Conservation (phyloP, 2,329 filamentous ascomycete genomes). For the Pseudogymnoascus verrucosus region DNA sequence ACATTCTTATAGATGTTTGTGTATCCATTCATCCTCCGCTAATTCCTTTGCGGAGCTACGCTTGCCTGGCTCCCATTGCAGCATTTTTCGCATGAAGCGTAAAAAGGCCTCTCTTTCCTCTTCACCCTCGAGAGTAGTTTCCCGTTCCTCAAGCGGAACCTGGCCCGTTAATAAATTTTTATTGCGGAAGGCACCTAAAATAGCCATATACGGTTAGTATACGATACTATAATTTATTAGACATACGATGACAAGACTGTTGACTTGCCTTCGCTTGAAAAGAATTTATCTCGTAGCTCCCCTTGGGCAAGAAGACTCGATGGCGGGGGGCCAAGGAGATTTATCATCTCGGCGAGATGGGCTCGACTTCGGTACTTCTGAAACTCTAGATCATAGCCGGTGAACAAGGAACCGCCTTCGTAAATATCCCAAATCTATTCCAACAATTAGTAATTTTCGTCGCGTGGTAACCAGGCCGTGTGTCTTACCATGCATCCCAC, state of each 20-base stretch:
- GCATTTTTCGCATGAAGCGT: constrained; percentile 25
- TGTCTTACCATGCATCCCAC: constrained; percentile 39
- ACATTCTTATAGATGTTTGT: neutral
- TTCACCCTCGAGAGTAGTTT: constrained; percentile 29
- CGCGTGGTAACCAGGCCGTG: constrained; percentile 5
- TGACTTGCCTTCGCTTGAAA: neutral
- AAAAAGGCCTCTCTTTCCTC: constrained; percentile 26
- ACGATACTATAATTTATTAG: no score
- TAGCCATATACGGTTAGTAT: neutral
- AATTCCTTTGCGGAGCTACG: constrained; percentile 26
- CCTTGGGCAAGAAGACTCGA: neutral
- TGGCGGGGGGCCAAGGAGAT: constrained; percentile 37
- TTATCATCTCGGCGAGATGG: constrained; percentile 43
- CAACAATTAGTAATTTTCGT: neutral
- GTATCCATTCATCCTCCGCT: constrained; percentile 18
- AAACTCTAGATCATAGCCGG: constrained; percentile 13
- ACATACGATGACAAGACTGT: neutral
- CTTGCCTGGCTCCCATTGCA: constrained; percentile 26
- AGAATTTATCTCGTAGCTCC: neutral
- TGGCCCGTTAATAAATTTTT: constrained; percentile 16
- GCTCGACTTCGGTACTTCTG: neutral
- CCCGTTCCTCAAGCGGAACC: constrained; percentile 30
- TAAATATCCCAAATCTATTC: constrained; percentile 42
- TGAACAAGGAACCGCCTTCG: constrained; percentile 38
- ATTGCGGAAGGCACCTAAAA: neutral